These are phyloP conservation scores for Pseudogymnoascus sp. DNA, from an alignment of 2,329 filamentous ascomycete genomes.

Conservation along the genomic window DNA sequence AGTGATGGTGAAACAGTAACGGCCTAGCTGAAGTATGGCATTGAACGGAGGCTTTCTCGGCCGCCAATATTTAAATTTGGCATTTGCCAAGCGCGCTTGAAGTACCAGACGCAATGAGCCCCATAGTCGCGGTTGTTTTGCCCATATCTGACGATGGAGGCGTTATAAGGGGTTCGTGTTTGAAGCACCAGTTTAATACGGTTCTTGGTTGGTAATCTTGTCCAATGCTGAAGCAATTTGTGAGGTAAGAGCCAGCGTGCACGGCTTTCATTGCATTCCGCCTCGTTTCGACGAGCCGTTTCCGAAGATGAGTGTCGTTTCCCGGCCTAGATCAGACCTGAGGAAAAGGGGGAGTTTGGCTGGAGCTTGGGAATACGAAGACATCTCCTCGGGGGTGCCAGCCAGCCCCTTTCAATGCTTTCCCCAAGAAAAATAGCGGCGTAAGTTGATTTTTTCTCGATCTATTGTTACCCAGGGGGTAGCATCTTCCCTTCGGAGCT, in stretches of 20 bases:
- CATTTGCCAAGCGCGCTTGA: background rate
- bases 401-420: background rate
- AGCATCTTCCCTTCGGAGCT: background rate
- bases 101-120: background rate
- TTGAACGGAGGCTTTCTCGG: background rate
- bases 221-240: background rate
- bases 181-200: background rate
- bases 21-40: background rate
- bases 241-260: background rate
- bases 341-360: background rate
- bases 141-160: background rate
- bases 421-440: too few species aligned
- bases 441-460: background rate
- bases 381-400: background rate
- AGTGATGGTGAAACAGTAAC: background rate
- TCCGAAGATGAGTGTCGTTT: background rate
- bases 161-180: background rate
- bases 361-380: background rate
- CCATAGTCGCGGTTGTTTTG: background rate
- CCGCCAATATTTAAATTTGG: constrained; percentile 2
- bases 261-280: background rate
- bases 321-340: background rate
- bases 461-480: background rate
- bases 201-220: background rate
- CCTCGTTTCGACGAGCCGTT: background rate